A percentile compares a stretch with the other conserved stretches of the same genome.
Conservation (phyloP, 805 yeast genomes). For the Cyberlindnera suaveolens region DNA sequence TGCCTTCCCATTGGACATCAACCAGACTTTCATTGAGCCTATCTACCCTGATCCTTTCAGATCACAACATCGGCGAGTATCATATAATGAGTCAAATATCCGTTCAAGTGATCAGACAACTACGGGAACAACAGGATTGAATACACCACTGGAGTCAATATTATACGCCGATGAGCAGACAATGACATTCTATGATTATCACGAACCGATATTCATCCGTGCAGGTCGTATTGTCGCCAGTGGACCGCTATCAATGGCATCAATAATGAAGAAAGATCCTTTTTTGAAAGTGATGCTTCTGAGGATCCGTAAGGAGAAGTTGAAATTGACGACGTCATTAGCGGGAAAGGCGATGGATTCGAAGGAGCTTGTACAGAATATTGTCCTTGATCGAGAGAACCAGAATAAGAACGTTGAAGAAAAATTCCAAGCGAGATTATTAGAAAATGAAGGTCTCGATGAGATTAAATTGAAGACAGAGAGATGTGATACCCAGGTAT, state of each 20-base stretch:
- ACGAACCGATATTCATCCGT: slow-evolving; percentile 25
- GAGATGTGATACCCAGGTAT: slow-evolving; percentile 10
- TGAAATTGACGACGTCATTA: slow-evolving; percentile 11
- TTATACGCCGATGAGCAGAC: neutral
- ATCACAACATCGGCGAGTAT: too few relatives aligned
- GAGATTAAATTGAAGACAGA: slow-evolving; percentile 23
- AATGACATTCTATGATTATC: slow-evolving; percentile 26
- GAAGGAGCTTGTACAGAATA: slow-evolving; percentile 16
- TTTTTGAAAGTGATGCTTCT: slow-evolving; percentile 22
- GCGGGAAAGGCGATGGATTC: slow-evolving; percentile 3
- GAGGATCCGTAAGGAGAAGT: slow-evolving; percentile 23
- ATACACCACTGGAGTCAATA: neutral
- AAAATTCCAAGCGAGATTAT: slow-evolving; percentile 26
- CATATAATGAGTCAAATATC: too few relatives aligned
- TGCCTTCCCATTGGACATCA: too few relatives aligned
- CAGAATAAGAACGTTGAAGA: slow-evolving; percentile 18
- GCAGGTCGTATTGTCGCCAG: slow-evolving; percentile 27
- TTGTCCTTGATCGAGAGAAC: slow-evolving; percentile 16
- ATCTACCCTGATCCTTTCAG: too few relatives aligned
- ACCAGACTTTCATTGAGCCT: too few relatives aligned
- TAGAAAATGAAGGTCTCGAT: slow-evolving; percentile 33
- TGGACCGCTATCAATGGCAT: slow-evolving; percentile 27
- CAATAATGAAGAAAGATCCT: slow-evolving; percentile 26
- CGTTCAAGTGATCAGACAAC: too few relatives aligned
- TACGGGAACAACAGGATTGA: neutral